Conservation (phyloP, 768 basidiomycete species). For the Austroboletus festivus region DNA sequence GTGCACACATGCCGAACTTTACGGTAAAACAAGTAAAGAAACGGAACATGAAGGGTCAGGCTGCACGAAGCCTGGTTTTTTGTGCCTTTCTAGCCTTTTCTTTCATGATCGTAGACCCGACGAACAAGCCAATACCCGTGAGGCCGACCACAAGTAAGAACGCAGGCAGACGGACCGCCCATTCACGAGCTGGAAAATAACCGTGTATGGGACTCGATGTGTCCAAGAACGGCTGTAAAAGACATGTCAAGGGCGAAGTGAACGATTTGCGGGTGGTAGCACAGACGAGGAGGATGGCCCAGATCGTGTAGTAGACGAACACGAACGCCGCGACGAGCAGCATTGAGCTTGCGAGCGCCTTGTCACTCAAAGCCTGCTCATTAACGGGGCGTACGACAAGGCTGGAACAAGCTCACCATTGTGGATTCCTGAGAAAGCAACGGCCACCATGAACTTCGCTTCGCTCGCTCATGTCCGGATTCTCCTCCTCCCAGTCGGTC, state of each 20-base stretch:
- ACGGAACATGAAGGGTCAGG: conserved; percentile 34
- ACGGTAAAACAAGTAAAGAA: no score
- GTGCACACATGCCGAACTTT: no score
- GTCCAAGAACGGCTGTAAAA: conserved; percentile 77
- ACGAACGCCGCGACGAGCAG: conserved; percentile 71
- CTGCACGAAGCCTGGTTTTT: conserved; percentile 59
- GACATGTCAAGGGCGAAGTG: conserved; percentile 4
- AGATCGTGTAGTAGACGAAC: conserved; percentile 88
- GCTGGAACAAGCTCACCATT: conserved; percentile 23
- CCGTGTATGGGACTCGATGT: conserved; percentile 65
- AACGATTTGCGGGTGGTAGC: neutral
- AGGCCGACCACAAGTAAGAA: conserved; percentile 79
- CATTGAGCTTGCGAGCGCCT: conserved; percentile 75
- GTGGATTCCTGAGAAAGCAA: no score
- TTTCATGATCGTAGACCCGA: conserved; percentile 72
- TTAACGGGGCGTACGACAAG: conserved; percentile 4
- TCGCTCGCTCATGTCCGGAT: conserved; percentile 84
- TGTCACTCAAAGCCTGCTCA: conserved; percentile 73
- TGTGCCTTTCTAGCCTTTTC: conserved; percentile 69
- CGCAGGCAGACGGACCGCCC: conserved; percentile 86
- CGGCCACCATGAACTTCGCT: conserved; percentile 66
- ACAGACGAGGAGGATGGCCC: conserved; percentile 85
- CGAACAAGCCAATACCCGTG: conserved; percentile 73
- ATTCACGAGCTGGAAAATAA: conserved; percentile 86
- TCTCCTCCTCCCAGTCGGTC: conserved; percentile 82